Base-by-base conservation (phyloP, 495 filamentous ascomycete genomes). In the Xylaria sp. region DNA sequence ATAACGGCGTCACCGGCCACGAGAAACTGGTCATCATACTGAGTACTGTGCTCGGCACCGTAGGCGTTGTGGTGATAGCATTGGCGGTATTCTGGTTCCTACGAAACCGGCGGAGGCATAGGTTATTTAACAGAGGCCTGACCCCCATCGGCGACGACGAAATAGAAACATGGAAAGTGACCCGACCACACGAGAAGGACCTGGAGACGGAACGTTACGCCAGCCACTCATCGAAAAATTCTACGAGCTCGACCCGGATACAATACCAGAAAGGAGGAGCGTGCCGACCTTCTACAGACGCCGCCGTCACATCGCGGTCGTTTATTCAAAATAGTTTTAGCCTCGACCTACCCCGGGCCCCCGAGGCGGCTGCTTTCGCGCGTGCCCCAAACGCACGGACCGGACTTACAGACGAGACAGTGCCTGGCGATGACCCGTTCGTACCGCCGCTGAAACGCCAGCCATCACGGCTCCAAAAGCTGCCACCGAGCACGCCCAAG, bases 141-240 rank as follows among this genome's bases (percentile, higher is more conserved):
- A 81, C 84, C 0, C 84, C 84, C 12, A 85, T 86, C 71, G 84
- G 83, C 59, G 84, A 86, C 69, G 84, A 86, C 43, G 84, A 86
- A 72, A 86, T 86, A 61, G 84, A 81, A 52, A 83, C 82, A 24
- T 86, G 84, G 84, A 86, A 85, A 58, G 73, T 77, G 14, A 74
- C 69, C 67, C 65, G 74, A 40, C 52, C 73, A 33, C 59, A 59
- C 19, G 77, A 75, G 37, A 74, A 77, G 75, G 74, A 61, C 65
- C 72, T 52, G 70, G 75, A 74, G 26, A 63, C 61, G 44, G 75
- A 24, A 29, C 72, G 70, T 3, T 66, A 43, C 37, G 15, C 74
- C 14, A 73, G 71, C 17, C 81, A 83, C 72, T 71, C 69, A 50
- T 79, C 79, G 57, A 80, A 83, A 61, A 64, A 77, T 19, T 83